Evolutionary conservation across 371 early-diverging fungal genomes (phyloP).

Genomic region (Entomophthora muscae): DNA sequence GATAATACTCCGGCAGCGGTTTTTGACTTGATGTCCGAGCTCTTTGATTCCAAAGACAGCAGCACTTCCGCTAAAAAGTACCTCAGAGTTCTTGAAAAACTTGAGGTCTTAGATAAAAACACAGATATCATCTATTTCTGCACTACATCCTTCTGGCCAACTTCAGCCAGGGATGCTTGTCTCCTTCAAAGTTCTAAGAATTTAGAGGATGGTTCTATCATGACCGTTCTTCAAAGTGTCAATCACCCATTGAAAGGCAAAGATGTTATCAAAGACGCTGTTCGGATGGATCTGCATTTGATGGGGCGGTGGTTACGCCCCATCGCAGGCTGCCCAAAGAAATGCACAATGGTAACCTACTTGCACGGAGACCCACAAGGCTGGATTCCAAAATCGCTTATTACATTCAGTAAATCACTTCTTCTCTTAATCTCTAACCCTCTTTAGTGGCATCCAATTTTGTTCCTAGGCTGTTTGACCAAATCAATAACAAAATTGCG

Average conservation of each 20-base stretch:
- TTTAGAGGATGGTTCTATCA: not conserved
- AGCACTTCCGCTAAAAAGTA: not conserved
- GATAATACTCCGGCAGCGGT: not conserved
- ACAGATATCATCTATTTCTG: not conserved
- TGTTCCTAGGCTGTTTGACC: not conserved
- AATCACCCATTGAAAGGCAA: not conserved
- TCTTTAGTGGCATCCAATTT: not conserved
- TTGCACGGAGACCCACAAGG: conserved; percentile 6
- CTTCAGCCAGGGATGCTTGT: conserved; percentile 6
- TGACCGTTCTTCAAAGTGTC: not conserved
- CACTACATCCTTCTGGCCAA: conserved; percentile 6
- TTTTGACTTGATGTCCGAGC: not conserved
- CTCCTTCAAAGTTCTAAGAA: not conserved
- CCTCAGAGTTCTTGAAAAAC: not conserved
- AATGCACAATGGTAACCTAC: conserved; percentile 1
- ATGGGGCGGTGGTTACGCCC: conserved; percentile 1
- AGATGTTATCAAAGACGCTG: not conserved
- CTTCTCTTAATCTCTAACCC: not conserved
- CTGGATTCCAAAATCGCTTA: conserved; percentile 4
- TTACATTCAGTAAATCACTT: conserved; percentile 1
- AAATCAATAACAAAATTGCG: not conserved
- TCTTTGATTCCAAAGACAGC: not conserved
- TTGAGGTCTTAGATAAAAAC: conserved; percentile 7
- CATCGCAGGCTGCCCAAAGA: not conserved
- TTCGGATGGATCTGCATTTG: not conserved